These are phyloP conservation scores for Azolla pinnata DNA, from an alignment of 75 land plant species.

Conservation along the genomic window DNA sequence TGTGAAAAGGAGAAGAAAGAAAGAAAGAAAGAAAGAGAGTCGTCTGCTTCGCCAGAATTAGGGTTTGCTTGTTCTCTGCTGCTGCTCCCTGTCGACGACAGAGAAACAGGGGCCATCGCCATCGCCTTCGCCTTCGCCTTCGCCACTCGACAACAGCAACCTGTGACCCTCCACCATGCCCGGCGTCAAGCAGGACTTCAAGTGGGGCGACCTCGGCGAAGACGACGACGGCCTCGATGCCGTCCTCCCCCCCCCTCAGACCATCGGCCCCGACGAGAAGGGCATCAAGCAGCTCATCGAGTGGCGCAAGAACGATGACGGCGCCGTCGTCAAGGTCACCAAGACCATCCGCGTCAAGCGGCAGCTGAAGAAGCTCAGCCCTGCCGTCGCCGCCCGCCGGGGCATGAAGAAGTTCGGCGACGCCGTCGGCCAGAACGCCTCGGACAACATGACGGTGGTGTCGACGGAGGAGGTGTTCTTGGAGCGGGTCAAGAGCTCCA, in stretches of 20 bases:
- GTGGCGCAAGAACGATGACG: conserved; percentile 66
- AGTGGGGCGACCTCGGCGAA: conserved; percentile 80
- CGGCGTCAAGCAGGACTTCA: conserved; percentile 28
- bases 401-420: conserved; percentile 72
- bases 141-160: too few relatives aligned
- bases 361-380: conserved; percentile 55
- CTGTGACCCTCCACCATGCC: conserved; percentile 8
- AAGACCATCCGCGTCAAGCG: conserved; percentile 54
- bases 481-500: conserved; percentile 48
- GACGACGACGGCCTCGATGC: conserved; percentile 61
- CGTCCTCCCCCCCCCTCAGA: conserved; percentile 56
- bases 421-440: conserved; percentile 54
- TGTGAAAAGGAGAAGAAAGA: too few relatives aligned
- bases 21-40: too few relatives aligned
- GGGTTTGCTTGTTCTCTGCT: too few relatives aligned
- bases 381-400: conserved; percentile 56
- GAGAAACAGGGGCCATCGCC: too few relatives aligned
- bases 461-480: conserved; percentile 76
- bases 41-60: too few relatives aligned
- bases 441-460: conserved; percentile 57
- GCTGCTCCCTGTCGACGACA: too few relatives aligned
- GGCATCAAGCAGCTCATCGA: conserved; percentile 67
- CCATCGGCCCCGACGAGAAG: conserved; percentile 73
- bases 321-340: conserved; percentile 54
- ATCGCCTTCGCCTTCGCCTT: too few relatives aligned